These are phyloP conservation scores for Funneliformis mosseae DNA, from an alignment of 192 early-diverging fungal species.

Conservation along the genomic window DNA sequence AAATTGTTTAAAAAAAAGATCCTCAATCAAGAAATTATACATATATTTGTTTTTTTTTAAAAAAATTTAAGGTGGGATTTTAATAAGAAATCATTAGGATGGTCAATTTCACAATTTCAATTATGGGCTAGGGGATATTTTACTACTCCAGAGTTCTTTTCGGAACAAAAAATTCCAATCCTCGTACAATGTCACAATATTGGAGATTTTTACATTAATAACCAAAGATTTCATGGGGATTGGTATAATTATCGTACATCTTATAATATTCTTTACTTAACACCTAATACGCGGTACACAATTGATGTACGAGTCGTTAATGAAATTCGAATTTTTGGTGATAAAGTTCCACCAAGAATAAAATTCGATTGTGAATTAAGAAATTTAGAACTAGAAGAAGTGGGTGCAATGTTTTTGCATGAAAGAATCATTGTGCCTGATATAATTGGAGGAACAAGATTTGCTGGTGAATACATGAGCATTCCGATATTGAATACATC, in stretches of 20 bases:
- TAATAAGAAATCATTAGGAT: constrained; percentile 58
- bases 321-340: constrained; percentile 75
- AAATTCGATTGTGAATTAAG: constrained; percentile 30
- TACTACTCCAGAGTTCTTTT: background rate
- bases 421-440: constrained; percentile 28
- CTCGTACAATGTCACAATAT: constrained; percentile 53
- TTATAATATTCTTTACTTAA: constrained; percentile 49
- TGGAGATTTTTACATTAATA: constrained; percentile 69
- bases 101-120: constrained; percentile 56
- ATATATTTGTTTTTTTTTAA: background rate
- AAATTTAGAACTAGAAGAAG: background rate
- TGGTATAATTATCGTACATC: constrained; percentile 59
- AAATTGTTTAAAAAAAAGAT: background rate
- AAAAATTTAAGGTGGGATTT: constrained; percentile 58
- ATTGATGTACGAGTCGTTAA: constrained; percentile 61
- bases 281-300: constrained; percentile 49
- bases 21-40: background rate
- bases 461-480: constrained; percentile 43
- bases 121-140: constrained; percentile 50
- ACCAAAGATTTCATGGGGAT: constrained; percentile 60
- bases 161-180: constrained; percentile 28
- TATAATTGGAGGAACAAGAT: constrained; percentile 31
- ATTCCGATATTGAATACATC: constrained; percentile 39
- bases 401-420: constrained; percentile 32
- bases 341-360: constrained; percentile 41